Evolutionary conservation across 2,329 filamentous ascomycete genomes (phyloP).

Genomic region (Biscogniauxia mediterranea): DNA sequence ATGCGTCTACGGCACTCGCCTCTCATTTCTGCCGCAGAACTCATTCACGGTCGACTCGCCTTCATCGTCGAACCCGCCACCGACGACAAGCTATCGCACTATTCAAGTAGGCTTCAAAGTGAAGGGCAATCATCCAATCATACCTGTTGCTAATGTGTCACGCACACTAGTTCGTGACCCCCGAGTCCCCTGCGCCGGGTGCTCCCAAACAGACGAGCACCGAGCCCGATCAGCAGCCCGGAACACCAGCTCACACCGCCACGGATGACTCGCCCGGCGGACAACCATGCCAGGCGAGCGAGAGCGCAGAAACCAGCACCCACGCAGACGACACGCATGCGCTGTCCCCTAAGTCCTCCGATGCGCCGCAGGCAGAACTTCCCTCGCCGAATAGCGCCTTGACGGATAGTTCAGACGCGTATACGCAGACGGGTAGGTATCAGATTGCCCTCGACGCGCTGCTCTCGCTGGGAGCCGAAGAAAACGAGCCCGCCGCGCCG

Average conservation of each 20-base stretch:
- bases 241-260: background rate
- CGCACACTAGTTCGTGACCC: background rate
- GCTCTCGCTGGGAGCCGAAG: slow-evolving; percentile 30
- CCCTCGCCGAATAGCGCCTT: background rate
- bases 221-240: background rate
- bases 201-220: background rate
- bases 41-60: slow-evolving; percentile 37
- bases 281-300: background rate
- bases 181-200: background rate
- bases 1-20: slow-evolving; percentile 46
- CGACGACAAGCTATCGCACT: background rate
- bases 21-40: slow-evolving; percentile 50
- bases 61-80: background rate
- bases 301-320: background rate
- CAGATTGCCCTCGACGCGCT: slow-evolving; percentile 36
- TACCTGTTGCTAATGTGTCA: background rate
- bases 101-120: background rate
- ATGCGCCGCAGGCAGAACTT: background rate
- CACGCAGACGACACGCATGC: too few relatives aligned
- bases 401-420: background rate
- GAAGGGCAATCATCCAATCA: background rate
- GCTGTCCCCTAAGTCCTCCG: background rate
- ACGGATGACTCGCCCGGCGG: background rate
- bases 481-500: slow-evolving; percentile 15
- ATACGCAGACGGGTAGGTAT: slow-evolving; percentile 20